Evolutionary conservation across 2,329 filamentous ascomycete genomes (phyloP).

Genomic region (Fusarium caatingaense): DNA sequence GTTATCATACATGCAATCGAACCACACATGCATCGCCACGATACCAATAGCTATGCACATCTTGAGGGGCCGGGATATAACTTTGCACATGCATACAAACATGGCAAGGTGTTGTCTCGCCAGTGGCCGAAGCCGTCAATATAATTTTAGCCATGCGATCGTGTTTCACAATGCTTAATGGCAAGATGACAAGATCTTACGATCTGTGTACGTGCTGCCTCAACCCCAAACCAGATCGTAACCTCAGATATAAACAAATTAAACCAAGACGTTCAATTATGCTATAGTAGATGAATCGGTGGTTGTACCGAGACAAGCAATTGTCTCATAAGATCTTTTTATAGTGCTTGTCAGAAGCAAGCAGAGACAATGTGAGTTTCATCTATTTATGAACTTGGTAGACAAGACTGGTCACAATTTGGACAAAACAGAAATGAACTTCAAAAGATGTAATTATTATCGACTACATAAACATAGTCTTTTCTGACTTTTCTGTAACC

Average conservation of each 20-base stretch:
- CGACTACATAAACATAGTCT: slow-evolving; percentile 42
- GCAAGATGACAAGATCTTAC: not conserved
- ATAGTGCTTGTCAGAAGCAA: not conserved
- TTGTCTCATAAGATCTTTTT: slow-evolving; percentile 1
- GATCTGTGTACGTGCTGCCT: not conserved
- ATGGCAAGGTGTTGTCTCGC: slow-evolving; percentile 6
- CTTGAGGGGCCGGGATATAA: slow-evolving; percentile 13
- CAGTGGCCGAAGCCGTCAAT: slow-evolving; percentile 6
- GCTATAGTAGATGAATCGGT: not conserved
- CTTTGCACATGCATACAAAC: slow-evolving; percentile 19
- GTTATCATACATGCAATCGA: not conserved
- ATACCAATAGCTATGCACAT: slow-evolving; percentile 2
- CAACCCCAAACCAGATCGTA: not conserved
- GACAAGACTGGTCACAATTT: not conserved
- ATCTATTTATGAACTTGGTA: not conserved
- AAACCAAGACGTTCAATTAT: not conserved
- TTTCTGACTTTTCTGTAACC: slow-evolving; percentile 48
- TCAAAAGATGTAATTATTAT: slow-evolving; percentile 39
- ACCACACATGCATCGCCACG: slow-evolving; percentile 39
- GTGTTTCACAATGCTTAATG: not conserved
- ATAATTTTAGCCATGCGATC: not conserved
- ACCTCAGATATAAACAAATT: not conserved
- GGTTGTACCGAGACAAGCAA: not conserved
- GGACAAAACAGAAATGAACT: slow-evolving; percentile 18
- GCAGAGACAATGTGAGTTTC: slow-evolving; percentile 11